Conservation (phyloP, 495 filamentous ascomycete genomes). For the Saxophila tyrrhenica region DNA sequence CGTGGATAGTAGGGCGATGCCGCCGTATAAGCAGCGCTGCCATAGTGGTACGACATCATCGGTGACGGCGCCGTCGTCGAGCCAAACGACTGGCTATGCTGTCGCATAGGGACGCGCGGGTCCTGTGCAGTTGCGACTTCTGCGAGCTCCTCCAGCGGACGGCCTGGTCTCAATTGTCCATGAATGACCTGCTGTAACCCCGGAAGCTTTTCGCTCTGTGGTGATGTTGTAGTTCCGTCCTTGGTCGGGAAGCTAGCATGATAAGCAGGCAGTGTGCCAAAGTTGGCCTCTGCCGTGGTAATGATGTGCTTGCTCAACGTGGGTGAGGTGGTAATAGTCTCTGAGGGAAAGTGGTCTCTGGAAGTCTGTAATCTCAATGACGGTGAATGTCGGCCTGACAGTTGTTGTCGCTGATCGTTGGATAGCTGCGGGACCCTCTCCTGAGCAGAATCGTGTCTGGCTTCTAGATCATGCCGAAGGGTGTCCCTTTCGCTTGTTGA, state of each 20-base stretch:
- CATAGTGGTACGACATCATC: not conserved
- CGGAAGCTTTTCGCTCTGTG: not conserved
- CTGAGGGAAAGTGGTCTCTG: not conserved
- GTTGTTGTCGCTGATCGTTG: not conserved
- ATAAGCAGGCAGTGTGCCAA: not conserved
- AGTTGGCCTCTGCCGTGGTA: not conserved
- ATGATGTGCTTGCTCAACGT: not conserved
- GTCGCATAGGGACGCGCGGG: not conserved
- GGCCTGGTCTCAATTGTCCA: not conserved
- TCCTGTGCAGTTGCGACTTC: constrained; percentile 24
- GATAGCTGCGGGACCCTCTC: not conserved
- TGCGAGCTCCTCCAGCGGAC: constrained; percentile 23
- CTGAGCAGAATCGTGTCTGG: not conserved
- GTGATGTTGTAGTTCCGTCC: not conserved
- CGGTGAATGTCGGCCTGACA: not conserved
- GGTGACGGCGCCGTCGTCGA: constrained; percentile 4
- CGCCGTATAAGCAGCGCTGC: constrained; percentile 6
- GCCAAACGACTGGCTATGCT: constrained; percentile 1
- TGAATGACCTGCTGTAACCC: not conserved
- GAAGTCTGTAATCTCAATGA: not conserved
- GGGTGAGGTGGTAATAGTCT: constrained; percentile 1
- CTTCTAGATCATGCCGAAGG: not conserved
- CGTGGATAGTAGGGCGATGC: constrained; percentile 17
- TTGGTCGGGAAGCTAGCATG: not conserved
- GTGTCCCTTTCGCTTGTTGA: not conserved